Conservation (phyloP, 768 basidiomycete genomes). For the Udeniomyces megalosporus region DNA sequence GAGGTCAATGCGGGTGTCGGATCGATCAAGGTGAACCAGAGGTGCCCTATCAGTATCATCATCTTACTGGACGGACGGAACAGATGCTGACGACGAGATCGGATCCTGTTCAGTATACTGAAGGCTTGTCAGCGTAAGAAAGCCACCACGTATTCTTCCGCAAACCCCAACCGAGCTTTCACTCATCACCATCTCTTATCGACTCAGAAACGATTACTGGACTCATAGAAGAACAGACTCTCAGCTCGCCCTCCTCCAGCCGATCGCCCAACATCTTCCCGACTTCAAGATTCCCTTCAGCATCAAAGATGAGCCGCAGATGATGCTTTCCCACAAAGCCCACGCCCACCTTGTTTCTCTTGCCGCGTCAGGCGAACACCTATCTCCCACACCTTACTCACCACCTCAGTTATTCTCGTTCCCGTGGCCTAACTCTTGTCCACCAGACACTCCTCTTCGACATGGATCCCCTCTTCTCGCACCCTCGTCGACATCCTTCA, state of each 20-base stretch:
- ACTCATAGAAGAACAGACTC: constrained; percentile 10
- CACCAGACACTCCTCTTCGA: constrained; percentile 22
- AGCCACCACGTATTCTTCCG: not conserved
- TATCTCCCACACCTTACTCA: not conserved
- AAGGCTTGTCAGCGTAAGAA: not conserved
- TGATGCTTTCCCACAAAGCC: constrained; percentile 5
- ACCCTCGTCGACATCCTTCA: not conserved
- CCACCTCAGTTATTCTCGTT: not conserved
- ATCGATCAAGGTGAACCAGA: not conserved
- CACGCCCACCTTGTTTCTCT: not conserved
- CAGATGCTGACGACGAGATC: not conserved
- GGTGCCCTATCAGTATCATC: too few species aligned
- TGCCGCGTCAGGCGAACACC: not conserved
- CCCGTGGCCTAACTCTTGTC: constrained; percentile 19
- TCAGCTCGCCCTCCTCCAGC: not conserved
- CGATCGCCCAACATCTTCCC: not conserved
- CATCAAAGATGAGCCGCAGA: constrained; percentile 15
- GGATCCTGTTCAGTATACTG: not conserved
- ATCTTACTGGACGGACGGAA: not conserved
- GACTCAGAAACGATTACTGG: constrained; percentile 9
- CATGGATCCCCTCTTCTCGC: not conserved
- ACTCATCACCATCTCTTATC: not conserved
- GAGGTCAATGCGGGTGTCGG: not conserved
- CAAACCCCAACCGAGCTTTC: too few species aligned
- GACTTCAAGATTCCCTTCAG: constrained; percentile 13